phyloP scores from a whole-genome alignment of 352 stramenopile species.

The Phytophthora tentaculata region DNA sequence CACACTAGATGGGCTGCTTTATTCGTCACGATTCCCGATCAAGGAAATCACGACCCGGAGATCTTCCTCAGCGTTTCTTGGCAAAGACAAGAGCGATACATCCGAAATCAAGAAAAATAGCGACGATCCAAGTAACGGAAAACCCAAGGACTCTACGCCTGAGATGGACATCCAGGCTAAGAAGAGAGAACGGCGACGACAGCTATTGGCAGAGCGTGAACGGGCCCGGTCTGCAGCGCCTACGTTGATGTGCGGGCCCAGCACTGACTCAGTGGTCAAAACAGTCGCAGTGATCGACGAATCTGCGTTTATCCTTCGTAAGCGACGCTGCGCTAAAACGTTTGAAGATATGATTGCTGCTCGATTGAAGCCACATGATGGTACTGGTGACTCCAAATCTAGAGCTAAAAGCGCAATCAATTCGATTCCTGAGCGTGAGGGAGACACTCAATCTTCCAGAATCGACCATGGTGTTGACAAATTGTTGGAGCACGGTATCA shows the following conservation, averaged over 20 bases:
- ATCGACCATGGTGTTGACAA: constrained; percentile 35
- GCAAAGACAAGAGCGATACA: constrained; percentile 8
- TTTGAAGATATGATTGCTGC: constrained; percentile 80
- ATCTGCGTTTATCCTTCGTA: constrained; percentile 49
- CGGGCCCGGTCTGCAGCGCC: constrained; percentile 27
- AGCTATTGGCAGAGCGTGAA: constrained; percentile 25
- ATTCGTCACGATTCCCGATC: constrained; percentile 65
- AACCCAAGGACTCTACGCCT: neutral
- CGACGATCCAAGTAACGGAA: constrained; percentile 4
- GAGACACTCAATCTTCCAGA: constrained; percentile 6
- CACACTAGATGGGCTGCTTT: constrained; percentile 55
- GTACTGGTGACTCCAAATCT: neutral
- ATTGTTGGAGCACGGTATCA: constrained; percentile 71
- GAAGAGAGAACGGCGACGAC: constrained; percentile 29
- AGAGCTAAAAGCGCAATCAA: constrained; percentile 8
- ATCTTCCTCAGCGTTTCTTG: constrained; percentile 26
- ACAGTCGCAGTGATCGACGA: constrained; percentile 27
- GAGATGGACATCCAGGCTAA: constrained; percentile 24
- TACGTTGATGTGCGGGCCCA: constrained; percentile 13
- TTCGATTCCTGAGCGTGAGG: neutral
- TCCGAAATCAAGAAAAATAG: neutral
- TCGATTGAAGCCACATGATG: constrained; percentile 32
- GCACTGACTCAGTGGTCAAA: constrained; percentile 20
- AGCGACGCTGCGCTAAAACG: constrained; percentile 73
- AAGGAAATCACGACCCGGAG: constrained; percentile 24